phyloP scores from a whole-genome alignment of 2,329 filamentous ascomycete species.

The Pseudopyricularia javanii region DNA sequence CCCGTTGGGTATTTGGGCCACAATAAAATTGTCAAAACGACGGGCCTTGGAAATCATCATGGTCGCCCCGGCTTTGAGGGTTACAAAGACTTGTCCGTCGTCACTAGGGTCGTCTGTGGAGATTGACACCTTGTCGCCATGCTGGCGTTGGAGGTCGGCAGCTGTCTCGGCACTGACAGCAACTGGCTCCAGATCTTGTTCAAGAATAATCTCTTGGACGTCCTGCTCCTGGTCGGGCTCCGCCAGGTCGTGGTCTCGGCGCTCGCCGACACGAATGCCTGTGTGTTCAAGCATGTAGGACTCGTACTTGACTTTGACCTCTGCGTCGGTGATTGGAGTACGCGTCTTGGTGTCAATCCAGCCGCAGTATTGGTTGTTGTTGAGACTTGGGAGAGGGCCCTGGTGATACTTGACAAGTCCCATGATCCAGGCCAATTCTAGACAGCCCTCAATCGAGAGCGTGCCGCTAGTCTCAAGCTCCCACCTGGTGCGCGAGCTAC shows the following conservation, averaged over 20 bases:
- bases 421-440: slow-evolving; percentile 67
- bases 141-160: slow-evolving; percentile 15
- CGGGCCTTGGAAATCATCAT: slow-evolving; percentile 19
- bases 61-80: slow-evolving; percentile 16
- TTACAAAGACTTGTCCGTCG: slow-evolving; percentile 11
- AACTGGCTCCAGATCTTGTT: slow-evolving; percentile 19
- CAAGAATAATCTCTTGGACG: slow-evolving; percentile 19
- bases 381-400: slow-evolving; percentile 12
- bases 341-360: slow-evolving; percentile 24
- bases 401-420: slow-evolving; percentile 56
- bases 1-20: slow-evolving; percentile 20
- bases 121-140: slow-evolving; percentile 18
- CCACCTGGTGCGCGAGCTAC: slow-evolving; percentile 60
- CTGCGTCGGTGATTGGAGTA: slow-evolving; percentile 15
- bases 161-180: slow-evolving; percentile 17
- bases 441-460: slow-evolving; percentile 57
- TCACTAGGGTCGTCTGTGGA: slow-evolving; percentile 6
- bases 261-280: slow-evolving; percentile 20
- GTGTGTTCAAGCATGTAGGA: slow-evolving; percentile 17
- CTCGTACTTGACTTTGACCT: slow-evolving; percentile 17
- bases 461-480: slow-evolving; percentile 59
- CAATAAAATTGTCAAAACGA: slow-evolving; percentile 13
- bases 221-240: slow-evolving; percentile 14
- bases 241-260: slow-evolving; percentile 9
- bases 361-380: slow-evolving; percentile 54